Percentiles rank a stretch among this genome's conserved stretches.
These are phyloP conservation scores for Naganishia vishniacii DNA, from an alignment of 768 basidiomycete genomes.

Conservation along the genomic window DNA sequence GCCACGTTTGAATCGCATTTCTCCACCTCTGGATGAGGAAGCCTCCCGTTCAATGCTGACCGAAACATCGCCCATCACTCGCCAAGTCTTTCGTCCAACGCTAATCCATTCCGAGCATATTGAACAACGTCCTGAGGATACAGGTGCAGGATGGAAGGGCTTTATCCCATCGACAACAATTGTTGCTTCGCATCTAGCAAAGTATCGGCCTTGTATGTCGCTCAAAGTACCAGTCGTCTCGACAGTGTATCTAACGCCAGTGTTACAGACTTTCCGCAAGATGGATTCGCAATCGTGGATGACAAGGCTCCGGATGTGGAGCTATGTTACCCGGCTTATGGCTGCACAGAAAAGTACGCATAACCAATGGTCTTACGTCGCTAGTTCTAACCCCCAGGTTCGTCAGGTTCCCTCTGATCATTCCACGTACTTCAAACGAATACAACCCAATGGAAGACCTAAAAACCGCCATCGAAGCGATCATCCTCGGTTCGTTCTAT, in stretches of 20 bases:
- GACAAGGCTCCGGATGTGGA: slow-evolving; percentile 36
- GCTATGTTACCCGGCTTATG: slow-evolving; percentile 41
- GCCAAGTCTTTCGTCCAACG: slow-evolving; percentile 10
- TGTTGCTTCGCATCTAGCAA: slow-evolving; percentile 9
- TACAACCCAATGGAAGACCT: slow-evolving; percentile 43
- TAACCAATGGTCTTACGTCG: background rate
- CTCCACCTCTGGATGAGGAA: background rate
- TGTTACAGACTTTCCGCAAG: slow-evolving; percentile 40
- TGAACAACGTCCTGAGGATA: background rate
- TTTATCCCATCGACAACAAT: slow-evolving; percentile 20
- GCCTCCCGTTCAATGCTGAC: background rate
- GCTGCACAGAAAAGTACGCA: slow-evolving; percentile 35
- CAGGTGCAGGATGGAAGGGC: background rate
- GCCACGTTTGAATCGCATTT: background rate
- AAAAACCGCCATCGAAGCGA: slow-evolving; percentile 33
- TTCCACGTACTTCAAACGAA: slow-evolving; percentile 31
- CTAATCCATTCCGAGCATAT: slow-evolving; percentile 6
- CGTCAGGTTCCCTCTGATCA: slow-evolving; percentile 6
- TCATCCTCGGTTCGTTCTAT: slow-evolving; percentile 42
- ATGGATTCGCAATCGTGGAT: slow-evolving; percentile 39
- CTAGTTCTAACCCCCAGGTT: background rate
- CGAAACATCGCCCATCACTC: slow-evolving; percentile 2
- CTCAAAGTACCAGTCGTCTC: background rate
- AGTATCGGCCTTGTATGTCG: slow-evolving; percentile 23
- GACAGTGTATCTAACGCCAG: background rate